Conservation (phyloP, 768 basidiomycete genomes). For the Podaxis rugospora region DNA sequence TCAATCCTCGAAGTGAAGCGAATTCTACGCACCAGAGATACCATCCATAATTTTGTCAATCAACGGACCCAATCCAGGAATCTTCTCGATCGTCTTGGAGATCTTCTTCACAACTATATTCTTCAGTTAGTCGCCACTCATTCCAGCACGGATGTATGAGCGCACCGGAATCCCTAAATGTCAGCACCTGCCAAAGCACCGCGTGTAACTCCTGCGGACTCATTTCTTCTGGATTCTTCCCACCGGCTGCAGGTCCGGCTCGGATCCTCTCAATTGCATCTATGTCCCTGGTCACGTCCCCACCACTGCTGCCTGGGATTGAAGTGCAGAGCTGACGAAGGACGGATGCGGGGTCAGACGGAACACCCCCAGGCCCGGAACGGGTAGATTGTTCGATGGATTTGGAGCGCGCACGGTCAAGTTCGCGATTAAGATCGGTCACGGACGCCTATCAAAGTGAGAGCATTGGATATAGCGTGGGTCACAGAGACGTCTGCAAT, state of each 20-base stretch:
- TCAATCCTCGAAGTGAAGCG: background rate
- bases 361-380: slow-evolving; percentile 28
- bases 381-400: slow-evolving; percentile 24
- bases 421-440: slow-evolving; percentile 75
- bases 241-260: slow-evolving; percentile 52
- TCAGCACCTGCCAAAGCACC: slow-evolving; percentile 81
- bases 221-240: slow-evolving; percentile 77
- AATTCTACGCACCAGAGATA: slow-evolving; percentile 46
- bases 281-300: slow-evolving; percentile 70
- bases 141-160: background rate
- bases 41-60: slow-evolving; percentile 79
- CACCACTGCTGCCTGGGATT: slow-evolving; percentile 57
- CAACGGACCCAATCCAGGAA: slow-evolving; percentile 70
- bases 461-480: background rate
- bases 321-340: slow-evolving; percentile 59
- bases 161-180: slow-evolving; percentile 75
- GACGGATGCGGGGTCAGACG: slow-evolving; percentile 35
- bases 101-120: slow-evolving; percentile 70
- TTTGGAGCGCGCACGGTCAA: slow-evolving; percentile 64
- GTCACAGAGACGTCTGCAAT: background rate
- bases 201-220: slow-evolving; percentile 83
- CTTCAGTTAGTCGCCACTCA: background rate
- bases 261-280: slow-evolving; percentile 69
- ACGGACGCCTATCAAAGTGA: slow-evolving; percentile 66
- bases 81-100: slow-evolving; percentile 74